Percentiles rank a stretch among this genome's conserved stretches.
Conservation (phyloP, 371 early-diverging fungal genomes). For the Choanephora cucurbitarum region DNA sequence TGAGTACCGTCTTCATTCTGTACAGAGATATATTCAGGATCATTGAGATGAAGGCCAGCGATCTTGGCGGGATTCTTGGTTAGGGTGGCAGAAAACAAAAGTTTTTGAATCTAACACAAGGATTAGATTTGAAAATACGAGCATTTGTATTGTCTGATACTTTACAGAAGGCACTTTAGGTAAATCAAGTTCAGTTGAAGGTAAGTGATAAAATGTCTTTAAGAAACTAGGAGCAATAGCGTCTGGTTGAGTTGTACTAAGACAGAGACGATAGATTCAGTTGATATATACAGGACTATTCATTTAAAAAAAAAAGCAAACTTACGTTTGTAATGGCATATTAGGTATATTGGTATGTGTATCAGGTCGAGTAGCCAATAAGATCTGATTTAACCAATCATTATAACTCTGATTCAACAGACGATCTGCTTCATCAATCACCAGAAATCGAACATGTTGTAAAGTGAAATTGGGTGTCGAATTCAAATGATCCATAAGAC, state of each 20-base stretch:
- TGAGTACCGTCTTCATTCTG: constrained; percentile 46
- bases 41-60: constrained; percentile 76
- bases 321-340: constrained; percentile 31
- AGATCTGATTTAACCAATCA: constrained; percentile 89
- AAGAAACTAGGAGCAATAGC: constrained; percentile 60
- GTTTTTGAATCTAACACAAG: constrained; percentile 73
- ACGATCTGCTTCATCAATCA: constrained; percentile 97
- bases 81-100: constrained; percentile 92
- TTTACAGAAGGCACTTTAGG: constrained; percentile 56
- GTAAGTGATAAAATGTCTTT: constrained; percentile 42
- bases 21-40: constrained; percentile 75
- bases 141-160: no score
- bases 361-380: constrained; percentile 70
- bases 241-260: constrained; percentile 54
- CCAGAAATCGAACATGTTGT: constrained; percentile 86
- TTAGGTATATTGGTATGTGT: constrained; percentile 1
- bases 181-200: constrained; percentile 55
- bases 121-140: no score
- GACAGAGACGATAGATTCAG: not conserved
- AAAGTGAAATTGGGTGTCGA: constrained; percentile 88
- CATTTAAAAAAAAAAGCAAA: no score
- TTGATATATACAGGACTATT: not conserved
- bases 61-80: constrained; percentile 93
- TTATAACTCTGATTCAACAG: constrained; percentile 87
- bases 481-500: constrained; percentile 88